Conservation (phyloP, 306 rosid genomes). For the Lathyrus oleraceus region DNA sequence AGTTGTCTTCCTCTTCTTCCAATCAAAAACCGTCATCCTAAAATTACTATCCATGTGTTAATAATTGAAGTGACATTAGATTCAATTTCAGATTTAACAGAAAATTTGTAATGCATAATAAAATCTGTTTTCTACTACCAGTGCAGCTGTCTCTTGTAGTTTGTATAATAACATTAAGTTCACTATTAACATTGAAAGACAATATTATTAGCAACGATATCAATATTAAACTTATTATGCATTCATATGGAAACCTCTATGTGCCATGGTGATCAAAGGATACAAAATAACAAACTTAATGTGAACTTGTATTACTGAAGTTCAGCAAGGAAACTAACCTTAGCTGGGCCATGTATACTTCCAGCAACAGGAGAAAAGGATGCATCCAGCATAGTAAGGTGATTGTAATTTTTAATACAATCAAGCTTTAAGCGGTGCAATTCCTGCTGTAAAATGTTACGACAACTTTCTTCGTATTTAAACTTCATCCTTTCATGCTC, state of each 20-base stretch:
- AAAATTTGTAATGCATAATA: neutral
- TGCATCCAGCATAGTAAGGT: slow-evolving; percentile 50
- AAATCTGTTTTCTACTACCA: neutral
- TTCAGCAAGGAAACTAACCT: slow-evolving; percentile 58
- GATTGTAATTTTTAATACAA: slow-evolving; percentile 48
- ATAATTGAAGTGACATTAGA: neutral
- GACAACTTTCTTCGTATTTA: slow-evolving; percentile 54
- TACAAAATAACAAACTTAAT: slow-evolving; percentile 20
- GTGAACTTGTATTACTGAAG: slow-evolving; percentile 11
- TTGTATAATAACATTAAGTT: neutral
- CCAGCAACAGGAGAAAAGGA: slow-evolving; percentile 42
- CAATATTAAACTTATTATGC: neutral
- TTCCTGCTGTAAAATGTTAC: slow-evolving; percentile 18
- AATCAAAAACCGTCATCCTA: slow-evolving; percentile 5
- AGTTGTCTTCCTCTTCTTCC: neutral
- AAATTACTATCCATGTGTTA: slow-evolving; percentile 5
- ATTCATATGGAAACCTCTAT: slow-evolving; percentile 12
- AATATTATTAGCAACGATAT: neutral
- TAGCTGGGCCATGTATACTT: slow-evolving; percentile 41
- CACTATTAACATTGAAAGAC: neutral
- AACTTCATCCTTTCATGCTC: slow-evolving; percentile 26
- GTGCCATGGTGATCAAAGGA: neutral
- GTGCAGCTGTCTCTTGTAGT: slow-evolving; percentile 6
- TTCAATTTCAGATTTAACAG: slow-evolving; percentile 2
- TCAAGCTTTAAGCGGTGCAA: slow-evolving; percentile 48